Conservation (phyloP, 805 yeast species). For the Sugiyamaella americana region DNA sequence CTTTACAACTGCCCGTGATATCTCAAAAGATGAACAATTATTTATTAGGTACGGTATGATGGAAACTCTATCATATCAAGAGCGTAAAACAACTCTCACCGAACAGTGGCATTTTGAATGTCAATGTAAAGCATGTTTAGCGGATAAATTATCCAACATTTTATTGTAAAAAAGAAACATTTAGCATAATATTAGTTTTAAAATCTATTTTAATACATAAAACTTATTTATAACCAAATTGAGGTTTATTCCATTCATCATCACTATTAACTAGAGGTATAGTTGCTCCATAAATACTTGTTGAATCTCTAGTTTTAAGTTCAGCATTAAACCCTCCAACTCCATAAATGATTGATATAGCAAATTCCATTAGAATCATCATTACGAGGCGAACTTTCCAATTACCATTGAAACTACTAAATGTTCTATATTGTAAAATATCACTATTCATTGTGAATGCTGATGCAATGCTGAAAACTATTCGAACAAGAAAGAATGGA, state of each 20-base stretch:
- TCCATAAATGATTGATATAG: conserved; percentile 42
- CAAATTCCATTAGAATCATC: conserved; percentile 77
- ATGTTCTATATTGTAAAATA: conserved; percentile 8
- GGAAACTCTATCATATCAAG: conserved; percentile 35
- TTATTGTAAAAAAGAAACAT: too few relatives aligned
- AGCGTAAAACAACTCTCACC: conserved; percentile 39
- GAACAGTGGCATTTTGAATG: conserved; percentile 60
- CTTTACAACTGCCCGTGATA: conserved; percentile 39
- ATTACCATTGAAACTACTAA: conserved; percentile 20
- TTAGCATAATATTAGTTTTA: background rate
- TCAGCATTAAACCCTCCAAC: conserved; percentile 12
- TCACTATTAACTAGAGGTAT: too few relatives aligned
- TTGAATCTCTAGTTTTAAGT: background rate
- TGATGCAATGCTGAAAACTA: conserved; percentile 7
- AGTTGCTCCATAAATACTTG: too few relatives aligned
- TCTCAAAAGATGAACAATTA: conserved; percentile 43
- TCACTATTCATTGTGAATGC: conserved; percentile 9
- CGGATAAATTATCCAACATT: conserved; percentile 1
- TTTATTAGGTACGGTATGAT: conserved; percentile 58
- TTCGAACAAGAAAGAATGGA: conserved; percentile 14
- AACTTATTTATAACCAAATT: too few relatives aligned
- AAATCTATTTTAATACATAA: too few relatives aligned
- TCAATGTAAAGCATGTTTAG: conserved; percentile 42
- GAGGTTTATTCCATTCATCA: too few relatives aligned
- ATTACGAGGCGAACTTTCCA: conserved; percentile 68